Conservation (phyloP, 257 asterid genomes). For the Verbascum thapsus region DNA sequence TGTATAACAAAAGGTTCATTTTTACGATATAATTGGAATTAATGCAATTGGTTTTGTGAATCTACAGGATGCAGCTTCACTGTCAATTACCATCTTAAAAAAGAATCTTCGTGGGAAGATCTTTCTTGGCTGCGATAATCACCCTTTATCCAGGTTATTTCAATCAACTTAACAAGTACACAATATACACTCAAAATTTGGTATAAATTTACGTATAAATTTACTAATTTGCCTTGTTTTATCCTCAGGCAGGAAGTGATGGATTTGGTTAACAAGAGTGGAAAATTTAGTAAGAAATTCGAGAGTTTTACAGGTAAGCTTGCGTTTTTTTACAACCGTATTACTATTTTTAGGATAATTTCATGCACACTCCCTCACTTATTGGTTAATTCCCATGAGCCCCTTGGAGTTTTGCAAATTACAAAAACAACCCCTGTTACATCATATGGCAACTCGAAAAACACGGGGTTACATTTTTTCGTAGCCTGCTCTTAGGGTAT, state of each 20-base stretch:
- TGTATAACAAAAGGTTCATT: neutral
- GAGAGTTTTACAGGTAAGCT: slow-evolving; percentile 69
- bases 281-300: slow-evolving; percentile 67
- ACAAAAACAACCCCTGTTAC: too few relatives aligned
- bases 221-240: slow-evolving; percentile 10
- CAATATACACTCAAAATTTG: neutral
- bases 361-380: too few relatives aligned
- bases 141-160: slow-evolving; percentile 75
- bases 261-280: slow-evolving; percentile 76
- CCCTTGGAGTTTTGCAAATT: too few relatives aligned
- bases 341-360: slow-evolving; percentile 12
- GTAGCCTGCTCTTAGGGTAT: too few relatives aligned
- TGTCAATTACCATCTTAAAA: slow-evolving; percentile 65
- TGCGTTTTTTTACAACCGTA: neutral
- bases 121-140: slow-evolving; percentile 90
- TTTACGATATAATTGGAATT: neutral
- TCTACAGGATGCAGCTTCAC: slow-evolving; percentile 86
- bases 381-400: too few relatives aligned
- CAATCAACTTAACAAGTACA: neutral
- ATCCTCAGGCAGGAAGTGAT: slow-evolving; percentile 76
- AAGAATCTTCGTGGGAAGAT: slow-evolving; percentile 61
- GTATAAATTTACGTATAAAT: slow-evolving; percentile 1
- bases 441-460: too few relatives aligned
- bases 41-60: slow-evolving; percentile 14
- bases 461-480: too few relatives aligned